Conservation (phyloP, 148 eudicot species). For the Rhododendron henanense region DNA sequence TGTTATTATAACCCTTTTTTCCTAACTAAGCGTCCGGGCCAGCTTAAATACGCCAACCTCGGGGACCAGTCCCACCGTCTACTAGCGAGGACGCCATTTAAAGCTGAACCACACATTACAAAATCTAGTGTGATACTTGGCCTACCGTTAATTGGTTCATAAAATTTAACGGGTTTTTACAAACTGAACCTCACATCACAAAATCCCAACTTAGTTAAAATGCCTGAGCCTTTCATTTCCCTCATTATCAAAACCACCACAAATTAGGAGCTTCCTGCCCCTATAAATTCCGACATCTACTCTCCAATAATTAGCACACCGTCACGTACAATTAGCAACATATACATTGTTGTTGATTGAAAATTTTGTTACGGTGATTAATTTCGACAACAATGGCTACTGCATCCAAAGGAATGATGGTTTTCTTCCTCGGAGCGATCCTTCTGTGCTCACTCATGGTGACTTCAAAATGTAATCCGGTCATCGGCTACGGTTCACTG, state of each 20-base stretch:
- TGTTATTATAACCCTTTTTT: too few species aligned
- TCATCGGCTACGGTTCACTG: not conserved
- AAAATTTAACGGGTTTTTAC: too few species aligned
- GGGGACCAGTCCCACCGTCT: too few species aligned
- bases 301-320: not conserved
- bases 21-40: too few species aligned
- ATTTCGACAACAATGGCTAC: not conserved
- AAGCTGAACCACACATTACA: too few species aligned
- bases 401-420: not conserved
- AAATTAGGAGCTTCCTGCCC: not conserved
- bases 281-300: not conserved
- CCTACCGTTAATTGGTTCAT: too few species aligned
- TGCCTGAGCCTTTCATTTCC: not conserved
- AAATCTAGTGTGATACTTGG: too few species aligned
- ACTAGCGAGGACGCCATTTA: too few species aligned
- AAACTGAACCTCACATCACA: too few species aligned
- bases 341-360: not conserved
- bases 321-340: not conserved
- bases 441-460: slow-evolving; percentile 2
- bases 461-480: not conserved
- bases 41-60: too few species aligned
- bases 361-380: not conserved
- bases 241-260: not conserved
- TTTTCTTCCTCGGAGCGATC: not conserved
- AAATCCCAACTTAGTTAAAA: not conserved